Conservation (phyloP, 2,329 filamentous ascomycete species). For the Juglanconis juglandina region DNA sequence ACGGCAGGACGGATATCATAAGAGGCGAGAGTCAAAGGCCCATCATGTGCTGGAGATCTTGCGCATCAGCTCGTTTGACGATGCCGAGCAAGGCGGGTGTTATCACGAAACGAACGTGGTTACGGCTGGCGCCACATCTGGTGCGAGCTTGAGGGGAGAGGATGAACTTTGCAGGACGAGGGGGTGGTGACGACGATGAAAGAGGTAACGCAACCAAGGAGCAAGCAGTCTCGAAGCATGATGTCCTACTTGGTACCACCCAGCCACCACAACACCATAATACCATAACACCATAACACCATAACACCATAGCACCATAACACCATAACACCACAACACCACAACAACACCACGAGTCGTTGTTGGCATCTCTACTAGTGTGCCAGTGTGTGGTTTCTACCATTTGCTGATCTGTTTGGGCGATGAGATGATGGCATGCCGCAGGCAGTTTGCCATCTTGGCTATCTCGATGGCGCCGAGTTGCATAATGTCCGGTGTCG, state of each 20-base stretch:
- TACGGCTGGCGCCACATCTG: conserved; percentile 5
- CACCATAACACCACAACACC: not conserved
- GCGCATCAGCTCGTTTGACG: too few species aligned
- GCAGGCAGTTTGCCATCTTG: not conserved
- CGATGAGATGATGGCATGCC: not conserved
- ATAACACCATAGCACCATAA: not conserved
- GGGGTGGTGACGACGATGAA: conserved; percentile 4
- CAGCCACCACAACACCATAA: not conserved
- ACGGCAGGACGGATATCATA: not conserved
- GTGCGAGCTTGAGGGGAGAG: not conserved
- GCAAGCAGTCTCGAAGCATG: not conserved
- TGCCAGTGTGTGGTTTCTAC: not conserved
- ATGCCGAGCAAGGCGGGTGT: not conserved
- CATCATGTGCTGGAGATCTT: too few species aligned
- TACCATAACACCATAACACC: not conserved
- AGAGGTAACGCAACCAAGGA: conserved; percentile 8
- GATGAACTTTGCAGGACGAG: not conserved
- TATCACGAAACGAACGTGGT: conserved; percentile 1
- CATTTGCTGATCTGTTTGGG: not conserved
- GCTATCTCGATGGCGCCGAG: not conserved
- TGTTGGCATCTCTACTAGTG: too few species aligned
- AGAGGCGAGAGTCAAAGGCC: conserved; percentile 8
- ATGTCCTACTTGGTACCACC: not conserved
- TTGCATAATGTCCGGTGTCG: not conserved
- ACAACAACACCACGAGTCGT: not conserved